Conservation (phyloP, 2,329 filamentous ascomycete species). For the Pezicula radicicola region DNA sequence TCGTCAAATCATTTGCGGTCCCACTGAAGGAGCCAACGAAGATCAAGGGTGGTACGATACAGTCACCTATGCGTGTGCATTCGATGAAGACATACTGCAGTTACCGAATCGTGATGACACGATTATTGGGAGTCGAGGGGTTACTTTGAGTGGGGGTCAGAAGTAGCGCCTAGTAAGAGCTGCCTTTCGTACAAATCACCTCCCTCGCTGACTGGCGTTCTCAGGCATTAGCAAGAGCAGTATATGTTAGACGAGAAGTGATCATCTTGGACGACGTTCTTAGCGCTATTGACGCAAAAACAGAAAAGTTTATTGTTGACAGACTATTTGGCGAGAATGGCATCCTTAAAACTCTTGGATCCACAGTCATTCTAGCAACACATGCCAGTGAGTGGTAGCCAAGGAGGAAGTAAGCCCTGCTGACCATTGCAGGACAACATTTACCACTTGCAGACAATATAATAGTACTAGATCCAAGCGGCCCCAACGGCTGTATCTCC, state of each 20-base stretch:
- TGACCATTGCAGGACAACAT: too few relatives aligned
- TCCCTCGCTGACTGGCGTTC: too few relatives aligned
- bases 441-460: too few relatives aligned
- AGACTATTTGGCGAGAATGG: slow-evolving; percentile 4
- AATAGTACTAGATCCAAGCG: too few relatives aligned
- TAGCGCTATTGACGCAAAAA: slow-evolving; percentile 13
- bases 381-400: neutral
- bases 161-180: slow-evolving; percentile 32
- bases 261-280: slow-evolving; percentile 16
- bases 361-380: slow-evolving; percentile 32
- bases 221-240: slow-evolving; percentile 6
- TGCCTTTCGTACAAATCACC: too few relatives aligned
- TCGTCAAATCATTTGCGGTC: slow-evolving; percentile 19
- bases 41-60: slow-evolving; percentile 6
- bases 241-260: slow-evolving; percentile 9
- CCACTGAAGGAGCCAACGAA: slow-evolving; percentile 13
- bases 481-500: too few relatives aligned
- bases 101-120: slow-evolving; percentile 33
- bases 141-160: slow-evolving; percentile 40
- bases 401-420: too few relatives aligned
- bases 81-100: slow-evolving; percentile 31
- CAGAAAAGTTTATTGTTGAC: slow-evolving; percentile 8
- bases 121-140: slow-evolving; percentile 34
- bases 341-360: slow-evolving; percentile 14
- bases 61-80: slow-evolving; percentile 31